Percentiles rank a stretch among this genome's conserved stretches.
These are phyloP conservation scores for Batkoa obscura DNA, from an alignment of 371 early-diverging fungal genomes.

Conservation along the genomic window DNA sequence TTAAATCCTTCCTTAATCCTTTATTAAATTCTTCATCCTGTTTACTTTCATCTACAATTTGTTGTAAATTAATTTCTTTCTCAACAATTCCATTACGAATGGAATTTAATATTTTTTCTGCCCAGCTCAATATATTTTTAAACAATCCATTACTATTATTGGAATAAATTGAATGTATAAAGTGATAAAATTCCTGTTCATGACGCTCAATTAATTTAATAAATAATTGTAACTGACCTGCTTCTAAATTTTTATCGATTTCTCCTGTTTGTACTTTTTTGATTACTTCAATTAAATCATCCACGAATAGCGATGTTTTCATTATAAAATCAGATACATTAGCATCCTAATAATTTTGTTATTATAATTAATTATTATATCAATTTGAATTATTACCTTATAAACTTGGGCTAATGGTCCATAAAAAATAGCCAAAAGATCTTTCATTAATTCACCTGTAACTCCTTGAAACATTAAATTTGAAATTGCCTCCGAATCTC, in stretches of 20 bases:
- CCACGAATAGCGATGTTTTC: constrained; percentile 29
- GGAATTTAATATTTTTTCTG: constrained; percentile 13
- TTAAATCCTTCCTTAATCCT: background rate
- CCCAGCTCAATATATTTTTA: constrained; percentile 18
- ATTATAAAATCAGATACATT: constrained; percentile 36
- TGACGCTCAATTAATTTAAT: constrained; percentile 25
- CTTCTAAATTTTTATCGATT: background rate
- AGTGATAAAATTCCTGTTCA: constrained; percentile 29
- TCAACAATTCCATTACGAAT: background rate
- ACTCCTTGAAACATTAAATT: constrained; percentile 35
- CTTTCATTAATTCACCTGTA: constrained; percentile 37
- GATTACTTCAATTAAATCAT: constrained; percentile 32
- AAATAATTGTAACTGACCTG: constrained; percentile 6
- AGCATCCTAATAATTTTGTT: constrained; percentile 16
- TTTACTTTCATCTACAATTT: background rate
- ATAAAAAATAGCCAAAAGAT: constrained; percentile 39
- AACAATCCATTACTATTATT: constrained; percentile 21
- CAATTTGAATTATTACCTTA: constrained; percentile 9
- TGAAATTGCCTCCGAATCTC: constrained; percentile 30
- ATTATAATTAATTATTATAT: background rate
- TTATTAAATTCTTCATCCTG: background rate
- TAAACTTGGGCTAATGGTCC: constrained; percentile 41
- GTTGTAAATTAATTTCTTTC: background rate
- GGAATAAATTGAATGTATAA: constrained; percentile 35
- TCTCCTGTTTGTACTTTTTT: constrained; percentile 19